Evolutionary conservation across 495 filamentous ascomycete genomes (phyloP).

Genomic region (Neurospora cerealis): DNA sequence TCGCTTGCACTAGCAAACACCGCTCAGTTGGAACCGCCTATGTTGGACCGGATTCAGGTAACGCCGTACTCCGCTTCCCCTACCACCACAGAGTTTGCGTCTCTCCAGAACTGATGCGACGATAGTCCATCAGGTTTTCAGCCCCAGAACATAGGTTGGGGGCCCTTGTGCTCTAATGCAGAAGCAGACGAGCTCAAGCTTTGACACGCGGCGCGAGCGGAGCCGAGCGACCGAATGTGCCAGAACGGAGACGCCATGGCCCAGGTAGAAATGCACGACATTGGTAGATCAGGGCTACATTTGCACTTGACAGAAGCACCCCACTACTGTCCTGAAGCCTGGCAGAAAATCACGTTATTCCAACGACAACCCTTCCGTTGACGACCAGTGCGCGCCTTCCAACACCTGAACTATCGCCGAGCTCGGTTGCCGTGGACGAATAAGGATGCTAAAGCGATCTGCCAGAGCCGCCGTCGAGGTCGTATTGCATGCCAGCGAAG

Average conservation of each 20-base stretch:
- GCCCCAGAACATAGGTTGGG: neutral
- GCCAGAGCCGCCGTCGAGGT: neutral
- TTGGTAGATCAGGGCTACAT: neutral
- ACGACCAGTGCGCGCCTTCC: neutral
- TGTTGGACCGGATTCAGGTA: neutral
- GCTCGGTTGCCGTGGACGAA: neutral
- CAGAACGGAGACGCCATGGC: neutral
- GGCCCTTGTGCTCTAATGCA: neutral
- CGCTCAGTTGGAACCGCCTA: neutral
- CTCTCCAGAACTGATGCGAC: neutral
- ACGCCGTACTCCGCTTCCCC: neutral
- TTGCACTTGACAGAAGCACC: neutral
- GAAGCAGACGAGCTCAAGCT: neutral
- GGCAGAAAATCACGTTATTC: neutral
- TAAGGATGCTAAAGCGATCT: neutral
- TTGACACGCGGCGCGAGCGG: neutral
- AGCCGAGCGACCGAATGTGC: neutral
- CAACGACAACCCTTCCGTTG: neutral
- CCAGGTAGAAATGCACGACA: neutral
- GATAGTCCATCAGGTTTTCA: neutral
- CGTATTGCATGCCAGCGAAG: neutral
- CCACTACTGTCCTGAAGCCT: neutral
- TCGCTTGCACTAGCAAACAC: neutral
- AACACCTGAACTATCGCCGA: neutral
- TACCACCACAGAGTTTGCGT: neutral